Conservation (phyloP, 768 basidiomycete genomes). For the Artomyces pyxidatus region DNA sequence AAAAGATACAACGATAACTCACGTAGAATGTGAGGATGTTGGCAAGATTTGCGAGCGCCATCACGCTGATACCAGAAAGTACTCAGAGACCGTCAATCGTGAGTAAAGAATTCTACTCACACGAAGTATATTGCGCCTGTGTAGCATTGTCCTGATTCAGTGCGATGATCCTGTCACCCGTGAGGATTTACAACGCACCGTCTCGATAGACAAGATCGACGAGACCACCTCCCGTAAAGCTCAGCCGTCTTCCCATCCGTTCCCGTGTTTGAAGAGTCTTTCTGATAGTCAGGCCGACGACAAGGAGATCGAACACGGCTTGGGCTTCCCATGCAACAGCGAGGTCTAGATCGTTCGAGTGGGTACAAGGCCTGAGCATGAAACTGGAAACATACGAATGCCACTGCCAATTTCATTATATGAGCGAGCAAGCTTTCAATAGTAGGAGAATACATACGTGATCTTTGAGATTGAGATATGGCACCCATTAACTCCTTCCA, state of each 20-base stretch:
- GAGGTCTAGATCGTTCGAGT: constrained; percentile 15
- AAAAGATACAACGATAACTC: constrained; percentile 4
- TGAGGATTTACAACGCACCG: constrained; percentile 27
- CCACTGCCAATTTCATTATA: constrained; percentile 10
- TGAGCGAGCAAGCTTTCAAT: not conserved
- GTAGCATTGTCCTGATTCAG: not conserved
- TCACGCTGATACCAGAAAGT: constrained; percentile 29
- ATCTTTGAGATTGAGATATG: constrained; percentile 9
- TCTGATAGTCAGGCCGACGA: constrained; percentile 40
- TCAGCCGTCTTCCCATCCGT: constrained; percentile 18
- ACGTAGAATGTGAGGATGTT: constrained; percentile 38
- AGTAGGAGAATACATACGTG: constrained; percentile 18
- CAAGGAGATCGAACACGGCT: constrained; percentile 38
- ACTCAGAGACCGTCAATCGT: constrained; percentile 5
- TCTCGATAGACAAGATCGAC: constrained; percentile 39
- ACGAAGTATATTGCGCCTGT: constrained; percentile 49
- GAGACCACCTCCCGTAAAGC: constrained; percentile 26
- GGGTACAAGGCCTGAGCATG: not conserved
- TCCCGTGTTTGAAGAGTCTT: constrained; percentile 32
- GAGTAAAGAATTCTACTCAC: constrained; percentile 26
- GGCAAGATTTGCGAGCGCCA: constrained; percentile 42
- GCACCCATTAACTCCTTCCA: constrained; percentile 14
- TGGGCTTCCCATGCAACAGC: constrained; percentile 42
- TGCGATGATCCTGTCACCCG: not conserved
- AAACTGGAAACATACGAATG: constrained; percentile 13